Evolutionary conservation across 345 rosid genomes (phyloP).

Genomic region (Brassica incana): DNA sequence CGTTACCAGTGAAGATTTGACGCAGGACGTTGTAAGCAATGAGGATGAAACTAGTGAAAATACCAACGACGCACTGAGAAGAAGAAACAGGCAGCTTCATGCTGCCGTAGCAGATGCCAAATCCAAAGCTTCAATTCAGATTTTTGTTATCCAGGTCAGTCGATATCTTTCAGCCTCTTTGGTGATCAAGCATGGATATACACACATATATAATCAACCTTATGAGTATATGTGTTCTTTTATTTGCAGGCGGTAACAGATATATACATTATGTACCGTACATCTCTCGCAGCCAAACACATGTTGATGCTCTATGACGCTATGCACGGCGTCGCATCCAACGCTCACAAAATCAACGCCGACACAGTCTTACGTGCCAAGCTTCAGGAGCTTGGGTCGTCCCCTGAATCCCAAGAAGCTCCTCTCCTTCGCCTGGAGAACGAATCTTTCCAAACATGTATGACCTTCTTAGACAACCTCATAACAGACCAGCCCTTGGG

Average conservation of each 20-base stretch:
- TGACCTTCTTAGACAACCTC: slow-evolving; percentile 75
- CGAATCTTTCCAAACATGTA: slow-evolving; percentile 82
- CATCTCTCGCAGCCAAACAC: slow-evolving; percentile 57
- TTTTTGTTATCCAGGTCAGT: slow-evolving; percentile 75
- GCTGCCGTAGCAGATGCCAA: slow-evolving; percentile 71
- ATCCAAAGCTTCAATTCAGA: slow-evolving; percentile 86
- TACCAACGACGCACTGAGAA: slow-evolving; percentile 38
- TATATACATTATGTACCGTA: slow-evolving; percentile 71
- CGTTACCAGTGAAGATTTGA: slow-evolving; percentile 46
- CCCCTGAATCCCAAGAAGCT: slow-evolving; percentile 85
- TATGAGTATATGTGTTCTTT: slow-evolving; percentile 6
- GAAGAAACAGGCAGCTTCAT: slow-evolving; percentile 51
- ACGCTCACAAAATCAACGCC: slow-evolving; percentile 68
- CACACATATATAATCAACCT: neutral
- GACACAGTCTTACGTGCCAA: slow-evolving; percentile 51
- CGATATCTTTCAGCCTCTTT: slow-evolving; percentile 11
- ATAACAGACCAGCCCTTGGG: slow-evolving; percentile 56
- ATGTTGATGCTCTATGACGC: slow-evolving; percentile 67
- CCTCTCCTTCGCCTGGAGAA: slow-evolving; percentile 80
- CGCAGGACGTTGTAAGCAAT: slow-evolving; percentile 29
- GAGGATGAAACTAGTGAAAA: slow-evolving; percentile 42
- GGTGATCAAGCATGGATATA: neutral
- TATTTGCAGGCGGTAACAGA: slow-evolving; percentile 80
- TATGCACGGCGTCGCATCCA: slow-evolving; percentile 67
- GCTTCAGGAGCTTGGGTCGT: slow-evolving; percentile 71